phyloP scores from a whole-genome alignment of 208 protist species.

The Trypanosomatidae sp. region DNA sequence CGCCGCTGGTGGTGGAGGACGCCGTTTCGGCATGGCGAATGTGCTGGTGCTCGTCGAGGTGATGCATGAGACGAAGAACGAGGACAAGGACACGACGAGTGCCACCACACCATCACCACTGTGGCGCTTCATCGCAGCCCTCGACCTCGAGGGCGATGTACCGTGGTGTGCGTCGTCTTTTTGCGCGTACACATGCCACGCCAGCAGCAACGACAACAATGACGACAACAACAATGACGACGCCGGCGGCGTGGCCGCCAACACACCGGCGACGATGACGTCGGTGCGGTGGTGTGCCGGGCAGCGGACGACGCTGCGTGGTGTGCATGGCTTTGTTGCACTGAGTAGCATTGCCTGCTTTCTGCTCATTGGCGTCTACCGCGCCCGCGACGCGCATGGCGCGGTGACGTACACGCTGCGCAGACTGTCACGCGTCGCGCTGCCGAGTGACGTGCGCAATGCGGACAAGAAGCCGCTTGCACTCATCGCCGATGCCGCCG shows the following conservation, averaged over 20 bases:
- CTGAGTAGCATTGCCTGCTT: conserved; percentile 64
- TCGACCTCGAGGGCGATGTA: conserved; percentile 58
- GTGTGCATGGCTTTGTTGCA: conserved; percentile 38
- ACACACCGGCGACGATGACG: no score
- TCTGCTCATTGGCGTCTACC: conserved; percentile 27
- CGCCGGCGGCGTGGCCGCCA: no score
- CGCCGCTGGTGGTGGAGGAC: conserved; percentile 61
- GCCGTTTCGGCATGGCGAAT: conserved; percentile 79
- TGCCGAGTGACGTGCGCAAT: conserved; percentile 48
- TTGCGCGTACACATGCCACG: background rate
- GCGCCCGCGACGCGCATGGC: background rate
- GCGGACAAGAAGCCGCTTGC: conserved; percentile 82
- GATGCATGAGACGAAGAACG: background rate
- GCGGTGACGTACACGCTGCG: conserved; percentile 11
- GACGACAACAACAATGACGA: no score
- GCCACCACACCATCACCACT: conserved; percentile 2
- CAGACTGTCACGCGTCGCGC: conserved; percentile 22
- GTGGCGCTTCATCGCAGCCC: conserved; percentile 36
- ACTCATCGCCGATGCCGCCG: conserved; percentile 17
- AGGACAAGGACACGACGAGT: background rate
- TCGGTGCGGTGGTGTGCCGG: no score
- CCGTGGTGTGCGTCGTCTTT: conserved; percentile 59
- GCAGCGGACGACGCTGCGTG: conserved; percentile 7
- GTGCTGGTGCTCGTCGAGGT: conserved; percentile 34
- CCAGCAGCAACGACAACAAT: background rate